Evolutionary conservation across 495 filamentous ascomycete genomes (phyloP).

Genomic region (Neurospora terricola): DNA sequence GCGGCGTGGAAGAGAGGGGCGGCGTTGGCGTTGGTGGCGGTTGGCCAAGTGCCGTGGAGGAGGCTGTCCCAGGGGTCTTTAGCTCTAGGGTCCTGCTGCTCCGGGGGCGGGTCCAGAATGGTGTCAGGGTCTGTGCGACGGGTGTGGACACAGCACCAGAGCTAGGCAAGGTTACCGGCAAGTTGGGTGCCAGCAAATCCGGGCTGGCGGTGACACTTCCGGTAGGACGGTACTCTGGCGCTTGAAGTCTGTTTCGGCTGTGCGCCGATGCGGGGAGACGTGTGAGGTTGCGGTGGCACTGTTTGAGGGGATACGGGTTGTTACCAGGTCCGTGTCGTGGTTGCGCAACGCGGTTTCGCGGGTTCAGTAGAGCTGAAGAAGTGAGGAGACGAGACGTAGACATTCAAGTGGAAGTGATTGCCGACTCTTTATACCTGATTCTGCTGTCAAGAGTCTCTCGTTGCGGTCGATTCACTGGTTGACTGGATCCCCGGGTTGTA

Average conservation of each 20-base stretch:
- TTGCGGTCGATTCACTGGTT: background rate
- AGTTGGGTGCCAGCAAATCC: conserved; percentile 18
- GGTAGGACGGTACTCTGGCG: conserved; percentile 3
- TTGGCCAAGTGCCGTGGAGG: background rate
- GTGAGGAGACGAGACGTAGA: background rate
- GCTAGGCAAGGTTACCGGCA: conserved; percentile 14
- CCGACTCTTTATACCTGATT: background rate
- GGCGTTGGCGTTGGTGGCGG: background rate
- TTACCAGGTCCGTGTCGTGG: background rate
- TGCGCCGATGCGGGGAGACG: background rate
- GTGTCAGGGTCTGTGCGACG: conserved; percentile 14
- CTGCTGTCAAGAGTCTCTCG: background rate
- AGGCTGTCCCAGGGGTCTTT: background rate
- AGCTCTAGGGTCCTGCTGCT: background rate
- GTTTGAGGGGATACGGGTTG: background rate
- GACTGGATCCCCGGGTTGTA: background rate
- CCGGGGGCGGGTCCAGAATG: background rate
- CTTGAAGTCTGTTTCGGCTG: background rate
- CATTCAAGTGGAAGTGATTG: background rate
- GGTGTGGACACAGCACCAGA: conserved; percentile 13
- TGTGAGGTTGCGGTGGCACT: conserved; percentile 1
- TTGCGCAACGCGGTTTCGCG: background rate
- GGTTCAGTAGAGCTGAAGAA: background rate
- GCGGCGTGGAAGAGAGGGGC: background rate
- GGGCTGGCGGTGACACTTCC: conserved; percentile 3